Base-by-base conservation (phyloP, 2,329 filamentous ascomycete species). In the Biscogniauxia marginata region DNA sequence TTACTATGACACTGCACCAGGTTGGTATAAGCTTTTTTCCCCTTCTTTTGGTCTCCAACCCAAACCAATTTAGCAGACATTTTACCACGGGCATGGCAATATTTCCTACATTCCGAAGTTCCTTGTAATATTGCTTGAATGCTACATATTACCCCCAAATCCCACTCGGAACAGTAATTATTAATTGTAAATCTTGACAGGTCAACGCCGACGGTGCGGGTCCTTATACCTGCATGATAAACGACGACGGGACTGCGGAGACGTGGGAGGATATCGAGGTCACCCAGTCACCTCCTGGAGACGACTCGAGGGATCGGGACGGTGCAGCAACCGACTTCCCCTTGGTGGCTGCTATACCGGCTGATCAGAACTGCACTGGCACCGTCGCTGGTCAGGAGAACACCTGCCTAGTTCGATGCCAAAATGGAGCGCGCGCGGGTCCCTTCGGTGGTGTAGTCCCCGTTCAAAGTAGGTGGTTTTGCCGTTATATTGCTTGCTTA, bases 131-230 rank as follows among this genome's bases (percentile, higher is more conserved):
- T 39, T 11, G 30, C 13, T 39, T 6, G 30, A 16, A 16, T 39
- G 30, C 30, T 39, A 39, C 30, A 11, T 39, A 39, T 39, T n/a
- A n/a, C n/a, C n/a, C n/a, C n/a, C n/a, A n/a, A n/a, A n/a, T n/a
- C n/a, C n/a, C n/a, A n/a, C n/a, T n/a, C n/a, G n/a, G n/a, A n/a
- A n/a, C n/a, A n/a, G n/a, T n/a, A n/a, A n/a, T n/a, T n/a, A n/a
- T n/a, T n/a, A n/a, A n/a, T n/a, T n/a, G n/a, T n/a, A n/a, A n/a
- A 25, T 6, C 11, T 6, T 25, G 6, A 25, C 11, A 39, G 30
- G 84, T 88, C 69, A 88, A 88, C 72, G 77, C 77, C 39, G 86
- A 89, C 62, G 86, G 86, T 56, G 85, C 82, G 57, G 86, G 86
- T 18, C 84, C 85, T 1, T 88, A 86, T 72, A 80, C 75, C 6